Base-by-base conservation (phyloP, 2,329 filamentous ascomycete genomes). In the Ophiosphaerella korrae region DNA sequence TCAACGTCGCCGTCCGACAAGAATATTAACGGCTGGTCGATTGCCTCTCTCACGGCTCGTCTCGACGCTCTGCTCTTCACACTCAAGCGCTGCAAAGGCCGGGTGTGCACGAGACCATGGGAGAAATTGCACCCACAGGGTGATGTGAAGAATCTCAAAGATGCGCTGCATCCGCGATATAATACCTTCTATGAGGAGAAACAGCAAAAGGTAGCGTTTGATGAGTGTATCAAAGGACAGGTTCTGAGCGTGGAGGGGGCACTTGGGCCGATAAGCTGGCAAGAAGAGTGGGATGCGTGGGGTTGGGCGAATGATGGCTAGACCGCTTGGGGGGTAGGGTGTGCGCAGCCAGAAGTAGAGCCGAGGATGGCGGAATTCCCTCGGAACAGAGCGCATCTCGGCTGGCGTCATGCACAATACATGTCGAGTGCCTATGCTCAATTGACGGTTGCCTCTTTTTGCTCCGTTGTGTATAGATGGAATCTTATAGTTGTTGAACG, bases 11-110 rank as follows among this genome's bases (percentile, higher is more conserved):
- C 79, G 83, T 2, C 24, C 18, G 23, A 33, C 39, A 0, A 23
- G 41, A n/a, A 21, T 16, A 40, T 63, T 18, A 50, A 50, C 23
- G 42, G 13, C 3, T 59, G 56, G 49, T 29, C 58, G 1, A n/a
- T 63, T 5, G 3, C 18, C 12, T 43, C 45, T 1, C 34, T 68
- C 5, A 16, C 51, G 0, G 38, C 59, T 6, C 53, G 67, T 1
- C 61, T 88, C 0, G 82, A 88, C 53, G 74, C 81, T 3, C 74
- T 88, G 1, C 74, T 87, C 39, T 73, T 88, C 53, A 81, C 85
- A 2, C 75, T 85, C 29, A 87, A 88, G 72, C 82, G 82, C 9
- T 88, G 85, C 70, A 81, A 81, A 61, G 82, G 77, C 5, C 60
- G 73, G 6, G 74, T 75, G 0, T 88, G 85, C 58, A 74, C 78